These are phyloP conservation scores for Aristolochia fimbriata DNA, from an alignment of 164 flowering plant genomes.

Conservation along the genomic window DNA sequence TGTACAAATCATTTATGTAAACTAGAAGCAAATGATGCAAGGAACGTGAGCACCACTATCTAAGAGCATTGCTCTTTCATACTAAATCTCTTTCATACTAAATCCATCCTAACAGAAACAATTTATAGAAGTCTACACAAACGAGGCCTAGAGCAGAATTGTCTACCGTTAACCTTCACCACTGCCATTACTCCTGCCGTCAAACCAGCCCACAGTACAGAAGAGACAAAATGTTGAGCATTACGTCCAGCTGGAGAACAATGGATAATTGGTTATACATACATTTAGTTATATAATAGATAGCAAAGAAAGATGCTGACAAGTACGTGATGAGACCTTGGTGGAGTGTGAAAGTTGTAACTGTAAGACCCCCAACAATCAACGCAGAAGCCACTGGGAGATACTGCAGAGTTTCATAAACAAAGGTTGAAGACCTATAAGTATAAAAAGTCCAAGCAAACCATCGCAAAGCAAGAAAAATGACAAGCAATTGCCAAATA, in stretches of 20 bases:
- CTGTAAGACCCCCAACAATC: slow-evolving; percentile 73
- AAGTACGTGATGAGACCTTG: slow-evolving; percentile 42
- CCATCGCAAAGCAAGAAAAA: too few relatives aligned
- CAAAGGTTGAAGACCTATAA: not conserved
- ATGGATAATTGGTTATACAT: not conserved
- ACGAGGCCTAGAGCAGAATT: slow-evolving; percentile 86
- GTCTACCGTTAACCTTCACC: slow-evolving; percentile 85
- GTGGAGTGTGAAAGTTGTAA: slow-evolving; percentile 62
- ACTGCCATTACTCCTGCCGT: slow-evolving; percentile 74
- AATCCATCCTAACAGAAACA: too few relatives aligned
- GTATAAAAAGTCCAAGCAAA: not conserved
- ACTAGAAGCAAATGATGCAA: not conserved
- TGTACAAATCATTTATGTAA: too few relatives aligned
- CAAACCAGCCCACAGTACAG: slow-evolving; percentile 73
- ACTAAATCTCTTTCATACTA: too few relatives aligned
- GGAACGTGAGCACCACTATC: not conserved
- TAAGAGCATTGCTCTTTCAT: too few relatives aligned
- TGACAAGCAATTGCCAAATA: too few relatives aligned
- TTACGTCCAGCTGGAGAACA: slow-evolving; percentile 49
- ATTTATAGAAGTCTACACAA: slow-evolving; percentile 60
- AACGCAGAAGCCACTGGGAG: slow-evolving; percentile 87
- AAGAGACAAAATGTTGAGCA: slow-evolving; percentile 49
- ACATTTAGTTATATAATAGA: not conserved
- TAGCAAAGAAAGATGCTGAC: not conserved
- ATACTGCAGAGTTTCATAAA: slow-evolving; percentile 39